Conservation (phyloP, 768 basidiomycete species). For the Lactarius deliciosus region DNA sequence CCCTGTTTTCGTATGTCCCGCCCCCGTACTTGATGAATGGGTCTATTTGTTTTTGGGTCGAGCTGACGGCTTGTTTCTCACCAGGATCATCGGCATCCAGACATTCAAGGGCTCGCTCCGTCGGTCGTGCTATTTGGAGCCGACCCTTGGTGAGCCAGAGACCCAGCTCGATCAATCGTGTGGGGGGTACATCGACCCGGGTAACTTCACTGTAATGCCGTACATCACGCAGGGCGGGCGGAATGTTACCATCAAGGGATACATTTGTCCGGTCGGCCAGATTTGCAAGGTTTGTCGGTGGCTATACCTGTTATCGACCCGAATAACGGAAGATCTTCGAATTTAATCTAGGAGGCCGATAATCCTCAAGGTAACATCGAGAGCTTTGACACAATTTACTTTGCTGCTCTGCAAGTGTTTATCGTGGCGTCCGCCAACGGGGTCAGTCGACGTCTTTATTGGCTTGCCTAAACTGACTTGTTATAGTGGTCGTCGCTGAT, state of each 20-base stretch:
- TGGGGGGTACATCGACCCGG: conserved; percentile 75
- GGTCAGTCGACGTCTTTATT: conserved; percentile 43
- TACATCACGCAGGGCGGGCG: conserved; percentile 45
- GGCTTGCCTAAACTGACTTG: background rate
- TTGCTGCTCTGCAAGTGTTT: conserved; percentile 76
- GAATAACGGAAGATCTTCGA: background rate
- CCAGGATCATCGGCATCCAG: conserved; percentile 89
- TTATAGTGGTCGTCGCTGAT: conserved; percentile 74
- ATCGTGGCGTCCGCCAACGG: conserved; percentile 79
- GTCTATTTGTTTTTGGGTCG: background rate
- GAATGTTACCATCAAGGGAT: conserved; percentile 62
- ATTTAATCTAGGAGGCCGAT: conserved; percentile 47
- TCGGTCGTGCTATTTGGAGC: conserved; percentile 56
- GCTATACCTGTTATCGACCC: background rate
- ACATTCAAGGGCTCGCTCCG: conserved; percentile 85
- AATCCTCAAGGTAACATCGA: conserved; percentile 68
- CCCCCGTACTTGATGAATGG: background rate
- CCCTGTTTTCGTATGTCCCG: conserved; percentile 76
- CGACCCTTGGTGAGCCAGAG: conserved; percentile 53
- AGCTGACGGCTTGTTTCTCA: conserved; percentile 4
- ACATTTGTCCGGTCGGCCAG: conserved; percentile 85
- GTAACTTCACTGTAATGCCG: conserved; percentile 45
- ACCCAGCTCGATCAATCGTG: conserved; percentile 60
- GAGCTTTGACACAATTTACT: conserved; percentile 89
- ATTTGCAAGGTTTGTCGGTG: conserved; percentile 60